Evolutionary conservation across 1,284 basidiomycete genomes (phyloP).

Genomic region (Chiua sp.): DNA sequence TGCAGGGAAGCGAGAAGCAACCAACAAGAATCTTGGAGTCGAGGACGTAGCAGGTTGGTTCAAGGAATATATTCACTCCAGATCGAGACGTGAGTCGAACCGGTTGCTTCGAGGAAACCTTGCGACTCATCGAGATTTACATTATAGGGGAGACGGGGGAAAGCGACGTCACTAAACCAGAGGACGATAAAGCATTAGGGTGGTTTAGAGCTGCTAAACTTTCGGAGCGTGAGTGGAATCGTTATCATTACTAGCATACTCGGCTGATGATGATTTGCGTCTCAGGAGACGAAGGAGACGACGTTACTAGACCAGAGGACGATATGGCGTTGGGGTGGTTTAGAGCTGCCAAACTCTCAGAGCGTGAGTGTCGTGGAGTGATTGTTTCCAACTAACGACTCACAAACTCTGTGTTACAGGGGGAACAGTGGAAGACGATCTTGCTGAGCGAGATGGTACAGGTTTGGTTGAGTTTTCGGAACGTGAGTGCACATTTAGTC

Average conservation of each 20-base stretch:
- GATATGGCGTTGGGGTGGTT: background rate
- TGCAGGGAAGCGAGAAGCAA: background rate
- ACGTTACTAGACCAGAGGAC: background rate
- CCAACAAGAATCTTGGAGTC: background rate
- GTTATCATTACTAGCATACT: background rate
- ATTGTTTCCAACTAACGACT: background rate
- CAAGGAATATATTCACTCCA: background rate
- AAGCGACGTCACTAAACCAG: background rate
- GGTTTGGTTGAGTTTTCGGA: background rate
- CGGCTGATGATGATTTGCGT: background rate
- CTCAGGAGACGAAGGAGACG: background rate
- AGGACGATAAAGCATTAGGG: background rate
- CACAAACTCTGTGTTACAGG: background rate
- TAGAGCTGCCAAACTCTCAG: background rate
- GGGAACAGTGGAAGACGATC: background rate
- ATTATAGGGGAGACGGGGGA: background rate
- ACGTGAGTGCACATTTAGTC: background rate
- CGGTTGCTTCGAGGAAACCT: background rate
- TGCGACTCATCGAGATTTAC: background rate
- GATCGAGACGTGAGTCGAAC: background rate
- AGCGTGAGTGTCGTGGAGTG: slow-evolving; percentile 4
- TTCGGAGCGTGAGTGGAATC: slow-evolving; percentile 4
- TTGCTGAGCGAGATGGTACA: background rate
- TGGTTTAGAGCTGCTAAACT: background rate
- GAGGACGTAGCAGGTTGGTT: background rate